phyloP scores from a whole-genome alignment of 2,329 filamentous ascomycete species.

The Hymenoscyphus linearis region DNA sequence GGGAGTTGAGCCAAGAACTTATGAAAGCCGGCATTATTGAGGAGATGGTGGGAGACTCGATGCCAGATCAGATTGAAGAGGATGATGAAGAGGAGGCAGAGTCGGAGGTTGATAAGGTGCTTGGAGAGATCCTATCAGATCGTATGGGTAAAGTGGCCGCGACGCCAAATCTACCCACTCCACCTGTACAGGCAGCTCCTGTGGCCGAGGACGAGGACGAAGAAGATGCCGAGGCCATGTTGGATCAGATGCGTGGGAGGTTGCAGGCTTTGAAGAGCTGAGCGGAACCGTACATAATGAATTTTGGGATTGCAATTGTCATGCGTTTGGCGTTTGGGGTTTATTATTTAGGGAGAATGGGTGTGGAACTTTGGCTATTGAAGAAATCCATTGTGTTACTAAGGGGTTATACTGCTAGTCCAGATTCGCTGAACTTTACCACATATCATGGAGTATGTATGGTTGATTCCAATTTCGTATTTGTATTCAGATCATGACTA shows the following conservation, averaged over 20 bases:
- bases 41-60: constrained; percentile 86
- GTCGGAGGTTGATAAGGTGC: constrained; percentile 85
- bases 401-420: neutral
- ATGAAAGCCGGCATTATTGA: constrained; percentile 96
- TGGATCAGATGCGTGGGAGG: constrained; percentile 89
- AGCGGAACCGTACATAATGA: constrained; percentile 5
- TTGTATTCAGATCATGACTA: too few relatives aligned
- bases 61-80: constrained; percentile 70
- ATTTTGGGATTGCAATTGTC: neutral
- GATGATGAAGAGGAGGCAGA: constrained; percentile 72
- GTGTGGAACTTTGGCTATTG: neutral
- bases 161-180: constrained; percentile 49
- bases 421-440: neutral
- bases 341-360: neutral
- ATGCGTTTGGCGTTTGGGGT: constrained; percentile 1
- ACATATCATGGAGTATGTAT: neutral
- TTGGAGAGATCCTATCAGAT: constrained; percentile 86
- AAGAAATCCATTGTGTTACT: neutral
- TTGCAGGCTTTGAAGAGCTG: constrained; percentile 87
- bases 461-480: neutral
- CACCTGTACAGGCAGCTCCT: constrained; percentile 44
- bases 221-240: constrained; percentile 81
- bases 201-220: constrained; percentile 65
- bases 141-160: constrained; percentile 62
- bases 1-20: constrained; percentile 77